Percentiles rank a stretch among this genome's conserved stretches.
These are phyloP conservation scores for Microbotryomycetes sp. DNA, from an alignment of 1,284 basidiomycete genomes.

Conservation along the genomic window DNA sequence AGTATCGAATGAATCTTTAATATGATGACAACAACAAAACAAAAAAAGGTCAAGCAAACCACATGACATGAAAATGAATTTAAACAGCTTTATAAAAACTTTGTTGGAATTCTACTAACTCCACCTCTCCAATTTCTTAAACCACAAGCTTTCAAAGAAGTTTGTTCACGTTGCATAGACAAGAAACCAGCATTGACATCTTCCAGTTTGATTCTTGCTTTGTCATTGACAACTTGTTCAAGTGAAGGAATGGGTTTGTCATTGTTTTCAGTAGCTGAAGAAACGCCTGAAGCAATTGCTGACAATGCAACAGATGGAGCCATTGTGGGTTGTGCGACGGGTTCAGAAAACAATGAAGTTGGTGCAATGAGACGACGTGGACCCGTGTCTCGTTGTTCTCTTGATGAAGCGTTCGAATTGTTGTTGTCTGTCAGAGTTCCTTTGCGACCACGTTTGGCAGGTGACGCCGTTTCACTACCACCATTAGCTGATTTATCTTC, in stretches of 20 bases:
- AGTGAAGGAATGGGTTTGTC: slow-evolving; percentile 46
- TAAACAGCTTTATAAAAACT: background rate
- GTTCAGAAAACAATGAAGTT: slow-evolving; percentile 44
- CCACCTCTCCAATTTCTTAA: slow-evolving; percentile 83
- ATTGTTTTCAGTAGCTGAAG: background rate
- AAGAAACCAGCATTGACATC: slow-evolving; percentile 85
- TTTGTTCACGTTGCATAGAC: slow-evolving; percentile 76
- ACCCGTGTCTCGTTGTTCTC: background rate
- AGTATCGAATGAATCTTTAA: background rate
- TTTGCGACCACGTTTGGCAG: no score
- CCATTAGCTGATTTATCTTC: background rate
- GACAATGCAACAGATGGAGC: slow-evolving; percentile 9
- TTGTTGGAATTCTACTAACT: slow-evolving; percentile 52
- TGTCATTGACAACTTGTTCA: background rate
- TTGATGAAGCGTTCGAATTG: no score
- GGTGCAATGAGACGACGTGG: slow-evolving; percentile 5
- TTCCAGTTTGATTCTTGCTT: slow-evolving; percentile 49
- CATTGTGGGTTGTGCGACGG: slow-evolving; percentile 10
- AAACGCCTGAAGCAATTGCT: background rate
- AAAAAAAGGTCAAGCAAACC: no score
- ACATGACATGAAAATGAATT: no score
- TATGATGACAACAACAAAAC: background rate
- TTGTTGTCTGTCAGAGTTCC: no score
- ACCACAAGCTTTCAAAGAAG: slow-evolving; percentile 67
- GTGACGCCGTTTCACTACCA: background rate